Conservation (phyloP, 176 grass and related monocot species). For the Tillandsia fasciculata region DNA sequence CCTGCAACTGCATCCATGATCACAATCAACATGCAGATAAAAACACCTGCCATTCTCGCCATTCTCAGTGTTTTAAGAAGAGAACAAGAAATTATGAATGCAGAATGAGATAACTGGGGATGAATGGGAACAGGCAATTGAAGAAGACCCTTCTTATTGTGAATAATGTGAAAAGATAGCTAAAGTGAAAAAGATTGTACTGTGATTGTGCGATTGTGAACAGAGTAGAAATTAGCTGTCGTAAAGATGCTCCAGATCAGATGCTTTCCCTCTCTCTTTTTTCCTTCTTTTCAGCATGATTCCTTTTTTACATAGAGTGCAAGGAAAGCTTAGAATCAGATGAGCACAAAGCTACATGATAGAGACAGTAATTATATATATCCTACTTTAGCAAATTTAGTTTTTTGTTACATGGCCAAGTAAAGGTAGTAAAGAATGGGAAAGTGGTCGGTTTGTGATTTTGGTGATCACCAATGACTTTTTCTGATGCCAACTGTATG, state of each 20-base stretch:
- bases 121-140: conserved; percentile 18
- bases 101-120: conserved; percentile 5
- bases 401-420: conserved; percentile 13
- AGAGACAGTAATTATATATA: conserved; percentile 22
- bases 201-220: conserved; percentile 29
- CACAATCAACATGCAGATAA: conserved; percentile 70
- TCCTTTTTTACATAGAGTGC: conserved; percentile 45
- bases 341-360: conserved; percentile 21
- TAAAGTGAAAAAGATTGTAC: conserved; percentile 31
- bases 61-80: conserved; percentile 20
- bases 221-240: conserved; percentile 50
- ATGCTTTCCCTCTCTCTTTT: conserved; percentile 48
- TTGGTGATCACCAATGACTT: too few relatives aligned
- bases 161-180: conserved; percentile 31
- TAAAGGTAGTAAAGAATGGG: too few relatives aligned
- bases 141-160: conserved; percentile 28
- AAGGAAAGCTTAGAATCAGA: conserved; percentile 69
- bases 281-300: conserved; percentile 37
- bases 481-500: too few relatives aligned
- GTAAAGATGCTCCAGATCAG: conserved; percentile 43
- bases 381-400: conserved; percentile 29
- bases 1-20: conserved; percentile 76
- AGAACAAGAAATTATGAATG: conserved; percentile 5
- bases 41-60: conserved; percentile 29
- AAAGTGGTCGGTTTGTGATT: too few relatives aligned